These are phyloP conservation scores for Echites panduratus DNA, from an alignment of 257 asterid species.

Conservation along the genomic window DNA sequence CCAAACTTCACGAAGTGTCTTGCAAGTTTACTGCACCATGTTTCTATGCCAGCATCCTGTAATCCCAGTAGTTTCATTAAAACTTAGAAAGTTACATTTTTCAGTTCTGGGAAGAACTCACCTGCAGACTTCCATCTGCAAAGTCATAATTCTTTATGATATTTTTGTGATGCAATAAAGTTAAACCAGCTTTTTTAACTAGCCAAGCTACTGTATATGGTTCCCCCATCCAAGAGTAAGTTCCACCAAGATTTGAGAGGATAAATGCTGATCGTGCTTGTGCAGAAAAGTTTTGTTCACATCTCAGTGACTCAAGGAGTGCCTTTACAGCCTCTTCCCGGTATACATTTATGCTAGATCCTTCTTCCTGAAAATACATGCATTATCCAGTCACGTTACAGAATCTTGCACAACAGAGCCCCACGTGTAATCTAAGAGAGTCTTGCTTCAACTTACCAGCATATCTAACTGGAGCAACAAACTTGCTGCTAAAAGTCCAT, in stretches of 20 bases:
- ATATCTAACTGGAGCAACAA: constrained; percentile 70
- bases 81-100: too few species aligned
- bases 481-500: constrained; percentile 73
- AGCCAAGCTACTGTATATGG: constrained; percentile 77
- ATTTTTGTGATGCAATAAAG: constrained; percentile 52
- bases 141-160: constrained; percentile 67
- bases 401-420: not conserved
- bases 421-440: not conserved
- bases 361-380: constrained; percentile 56
- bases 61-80: constrained; percentile 11
- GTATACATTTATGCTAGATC: constrained; percentile 32
- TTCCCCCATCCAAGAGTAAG: constrained; percentile 83
- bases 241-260: constrained; percentile 78
- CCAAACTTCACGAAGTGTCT: constrained; percentile 48
- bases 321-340: constrained; percentile 59
- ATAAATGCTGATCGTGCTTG: constrained; percentile 62
- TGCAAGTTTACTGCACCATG: constrained; percentile 72
- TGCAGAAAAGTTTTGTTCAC: constrained; percentile 39
- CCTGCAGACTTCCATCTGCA: constrained; percentile 63
- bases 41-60: constrained; percentile 62
- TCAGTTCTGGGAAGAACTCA: constrained; percentile 8
- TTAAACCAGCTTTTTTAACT: constrained; percentile 65
- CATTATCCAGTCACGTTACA: constrained; percentile 2
- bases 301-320: constrained; percentile 44
- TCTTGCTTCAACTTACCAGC: constrained; percentile 39